phyloP scores from a whole-genome alignment of 2,329 filamentous ascomycete species.

The Penicillium sp. region DNA sequence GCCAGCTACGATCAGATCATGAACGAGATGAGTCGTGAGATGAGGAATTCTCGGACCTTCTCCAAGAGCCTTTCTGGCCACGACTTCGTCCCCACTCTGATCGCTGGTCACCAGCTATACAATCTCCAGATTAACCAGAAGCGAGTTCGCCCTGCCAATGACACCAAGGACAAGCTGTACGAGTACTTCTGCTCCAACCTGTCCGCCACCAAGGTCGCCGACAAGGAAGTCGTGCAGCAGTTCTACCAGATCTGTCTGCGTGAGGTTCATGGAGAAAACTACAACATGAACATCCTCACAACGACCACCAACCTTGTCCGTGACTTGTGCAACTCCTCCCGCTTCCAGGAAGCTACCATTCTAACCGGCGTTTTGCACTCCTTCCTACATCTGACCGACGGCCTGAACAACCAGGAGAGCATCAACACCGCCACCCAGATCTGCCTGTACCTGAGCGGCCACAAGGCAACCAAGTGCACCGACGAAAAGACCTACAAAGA shows the following conservation, averaged over 20 bases:
- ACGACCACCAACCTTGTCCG: conserved; percentile 29
- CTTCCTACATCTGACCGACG: conserved; percentile 36
- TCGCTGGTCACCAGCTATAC: conserved; percentile 31
- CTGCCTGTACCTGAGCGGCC: conserved; percentile 37
- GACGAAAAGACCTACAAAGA: conserved; percentile 27
- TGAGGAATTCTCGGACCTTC: conserved; percentile 43
- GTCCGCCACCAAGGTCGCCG: conserved; percentile 26
- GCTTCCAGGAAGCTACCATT: conserved; percentile 36
- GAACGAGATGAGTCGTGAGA: conserved; percentile 45
- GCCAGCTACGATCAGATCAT: conserved; percentile 42
- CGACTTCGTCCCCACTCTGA: conserved; percentile 35
- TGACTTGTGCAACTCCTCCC: conserved; percentile 30
- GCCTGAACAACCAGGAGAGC: conserved; percentile 31
- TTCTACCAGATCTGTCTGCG: conserved; percentile 36
- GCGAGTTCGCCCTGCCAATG: conserved; percentile 28
- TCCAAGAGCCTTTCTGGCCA: conserved; percentile 33
- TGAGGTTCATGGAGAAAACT: conserved; percentile 30
- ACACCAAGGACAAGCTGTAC: conserved; percentile 35
- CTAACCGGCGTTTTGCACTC: conserved; percentile 35
- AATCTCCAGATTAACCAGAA: conserved; percentile 33
- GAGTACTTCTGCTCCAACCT: conserved; percentile 38
- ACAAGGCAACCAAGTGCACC: conserved; percentile 31
- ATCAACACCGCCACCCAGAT: conserved; percentile 39
- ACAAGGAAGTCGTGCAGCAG: conserved; percentile 31
- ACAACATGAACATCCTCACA: conserved; percentile 33